phyloP scores from a whole-genome alignment of 805 yeast species.

The Candida coquimbonensis region DNA sequence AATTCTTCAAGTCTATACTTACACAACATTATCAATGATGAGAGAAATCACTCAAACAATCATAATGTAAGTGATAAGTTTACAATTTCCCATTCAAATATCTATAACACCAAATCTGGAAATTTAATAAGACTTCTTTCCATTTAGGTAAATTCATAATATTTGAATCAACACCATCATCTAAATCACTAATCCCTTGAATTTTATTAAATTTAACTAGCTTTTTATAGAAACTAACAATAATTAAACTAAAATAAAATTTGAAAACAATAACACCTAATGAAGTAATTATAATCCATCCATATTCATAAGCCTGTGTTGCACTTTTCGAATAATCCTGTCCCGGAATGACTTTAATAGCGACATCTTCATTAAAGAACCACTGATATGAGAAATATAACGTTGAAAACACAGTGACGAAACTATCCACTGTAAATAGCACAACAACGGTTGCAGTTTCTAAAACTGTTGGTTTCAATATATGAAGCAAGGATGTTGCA shows the following conservation, averaged over 20 bases:
- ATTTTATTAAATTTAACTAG: conserved; percentile 42
- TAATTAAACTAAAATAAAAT: conserved; percentile 51
- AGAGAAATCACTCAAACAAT: too few relatives aligned
- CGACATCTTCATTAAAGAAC: conserved; percentile 48
- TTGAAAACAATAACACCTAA: conserved; percentile 41
- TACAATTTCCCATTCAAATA: conserved; percentile 9
- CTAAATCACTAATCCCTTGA: conserved; percentile 26
- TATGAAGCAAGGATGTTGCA: conserved; percentile 45
- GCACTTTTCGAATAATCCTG: conserved; percentile 43
- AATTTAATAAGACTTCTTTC: conserved; percentile 24
- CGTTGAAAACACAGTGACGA: conserved; percentile 62
- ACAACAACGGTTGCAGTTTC: conserved; percentile 57
- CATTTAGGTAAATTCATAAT: conserved; percentile 25
- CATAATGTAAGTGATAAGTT: too few relatives aligned
- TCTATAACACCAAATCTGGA: conserved; percentile 26
- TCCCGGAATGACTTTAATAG: conserved; percentile 16
- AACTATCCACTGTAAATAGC: conserved; percentile 60
- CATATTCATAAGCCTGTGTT: conserved; percentile 48
- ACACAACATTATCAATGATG: too few relatives aligned
- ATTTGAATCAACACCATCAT: conserved; percentile 29
- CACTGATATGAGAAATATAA: conserved; percentile 68
- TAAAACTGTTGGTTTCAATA: conserved; percentile 50
- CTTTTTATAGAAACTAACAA: conserved; percentile 53
- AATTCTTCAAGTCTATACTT: too few relatives aligned
- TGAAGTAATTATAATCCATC: conserved; percentile 47